A percentile compares a stretch with the other conserved stretches of the same genome.
Conservation (phyloP, 208 protist genomes). For the Leishmania braziliensis region DNA sequence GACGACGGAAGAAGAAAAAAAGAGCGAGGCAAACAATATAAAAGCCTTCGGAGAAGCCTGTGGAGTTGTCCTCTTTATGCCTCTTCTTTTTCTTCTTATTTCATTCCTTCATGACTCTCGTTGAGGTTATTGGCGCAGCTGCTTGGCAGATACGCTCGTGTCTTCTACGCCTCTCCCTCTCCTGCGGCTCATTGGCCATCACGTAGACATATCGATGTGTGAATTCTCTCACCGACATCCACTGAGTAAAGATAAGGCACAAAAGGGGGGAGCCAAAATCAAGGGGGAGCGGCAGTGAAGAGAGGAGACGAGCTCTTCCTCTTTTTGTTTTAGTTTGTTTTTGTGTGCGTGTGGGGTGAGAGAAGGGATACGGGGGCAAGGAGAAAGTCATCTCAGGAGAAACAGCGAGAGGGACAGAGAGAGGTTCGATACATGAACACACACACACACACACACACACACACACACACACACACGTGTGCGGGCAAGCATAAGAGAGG, state of each 20-base stretch:
- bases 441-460: neutral
- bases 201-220: neutral
- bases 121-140: neutral
- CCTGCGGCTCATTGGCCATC: neutral
- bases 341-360: no score
- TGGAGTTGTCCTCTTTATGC: neutral
- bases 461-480: neutral
- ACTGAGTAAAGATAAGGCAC: neutral
- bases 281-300: neutral
- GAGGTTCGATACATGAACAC: neutral
- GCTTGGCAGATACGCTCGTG: neutral
- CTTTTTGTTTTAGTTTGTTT: neutral
- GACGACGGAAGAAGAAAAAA: neutral
- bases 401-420: neutral
- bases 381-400: neutral
- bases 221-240: neutral
- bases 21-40: neutral
- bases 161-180: neutral
- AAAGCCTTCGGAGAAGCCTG: neutral
- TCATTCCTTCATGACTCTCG: neutral
- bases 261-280: neutral
- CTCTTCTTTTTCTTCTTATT: no score
- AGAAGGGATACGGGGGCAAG: neutral
- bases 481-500: neutral
- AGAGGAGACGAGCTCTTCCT: neutral